A percentile compares a stretch with the other conserved stretches of the same genome.
phyloP scores from a whole-genome alignment of 306 rosid species.

The Crotalaria pallida region DNA sequence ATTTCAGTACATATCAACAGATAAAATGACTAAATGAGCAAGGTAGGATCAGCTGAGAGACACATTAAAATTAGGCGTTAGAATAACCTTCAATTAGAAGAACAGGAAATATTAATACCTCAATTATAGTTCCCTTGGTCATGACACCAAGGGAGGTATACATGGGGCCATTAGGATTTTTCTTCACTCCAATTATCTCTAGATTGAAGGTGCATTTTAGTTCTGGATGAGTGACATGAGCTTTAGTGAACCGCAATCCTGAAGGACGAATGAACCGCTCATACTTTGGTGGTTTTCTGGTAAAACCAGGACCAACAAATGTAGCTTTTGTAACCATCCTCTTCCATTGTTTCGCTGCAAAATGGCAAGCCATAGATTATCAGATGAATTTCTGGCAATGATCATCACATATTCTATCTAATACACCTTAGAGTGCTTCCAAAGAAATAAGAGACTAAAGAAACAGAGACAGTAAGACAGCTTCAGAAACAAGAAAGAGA shows the following conservation, averaged over 20 bases:
- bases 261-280: slow-evolving; percentile 89
- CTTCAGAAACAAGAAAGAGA: not conserved
- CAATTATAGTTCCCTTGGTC: slow-evolving; percentile 87
- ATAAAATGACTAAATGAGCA: not conserved
- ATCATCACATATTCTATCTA: not conserved
- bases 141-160: slow-evolving; percentile 89
- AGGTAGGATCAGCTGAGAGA: not conserved
- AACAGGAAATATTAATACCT: slow-evolving; percentile 40
- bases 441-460: not conserved
- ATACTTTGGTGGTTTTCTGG: slow-evolving; percentile 94
- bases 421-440: not conserved
- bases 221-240: slow-evolving; percentile 94
- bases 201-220: slow-evolving; percentile 89
- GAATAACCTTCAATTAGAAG: not conserved
- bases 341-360: slow-evolving; percentile 92
- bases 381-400: not conserved
- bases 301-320: slow-evolving; percentile 86
- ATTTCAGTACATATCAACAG: not conserved
- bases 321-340: slow-evolving; percentile 96
- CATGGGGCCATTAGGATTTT: slow-evolving; percentile 92
- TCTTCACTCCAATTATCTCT: slow-evolving; percentile 86
- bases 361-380: not conserved
- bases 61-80: not conserved
- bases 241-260: slow-evolving; percentile 85
- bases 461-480: not conserved